Conservation (phyloP, 73 alveolate species). For the Symbiodinium natans region DNA sequence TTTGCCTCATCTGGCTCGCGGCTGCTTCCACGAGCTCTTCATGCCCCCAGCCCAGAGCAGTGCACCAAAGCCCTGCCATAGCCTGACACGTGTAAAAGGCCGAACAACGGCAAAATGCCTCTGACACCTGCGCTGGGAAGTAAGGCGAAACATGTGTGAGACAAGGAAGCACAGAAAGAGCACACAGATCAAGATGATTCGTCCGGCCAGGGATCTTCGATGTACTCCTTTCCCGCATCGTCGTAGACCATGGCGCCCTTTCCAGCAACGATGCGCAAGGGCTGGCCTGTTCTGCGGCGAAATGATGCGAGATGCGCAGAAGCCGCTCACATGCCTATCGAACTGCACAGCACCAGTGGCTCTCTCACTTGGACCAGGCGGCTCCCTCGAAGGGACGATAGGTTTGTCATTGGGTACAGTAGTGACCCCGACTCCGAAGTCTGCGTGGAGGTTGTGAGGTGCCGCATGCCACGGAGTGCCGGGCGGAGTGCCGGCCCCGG, state of each 20-base stretch:
- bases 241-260: neutral
- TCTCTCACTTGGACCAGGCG: neutral
- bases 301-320: too few species aligned
- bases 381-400: neutral
- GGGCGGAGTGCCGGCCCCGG: neutral
- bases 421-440: neutral
- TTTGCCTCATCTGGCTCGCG: neutral
- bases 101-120: too few species aligned
- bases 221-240: neutral
- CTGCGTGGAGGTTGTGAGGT: neutral
- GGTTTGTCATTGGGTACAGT: neutral
- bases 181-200: too few species aligned
- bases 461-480: neutral
- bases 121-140: too few species aligned
- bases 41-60: conserved; percentile 5
- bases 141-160: too few species aligned
- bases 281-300: neutral
- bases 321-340: too few species aligned
- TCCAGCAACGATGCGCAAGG: neutral
- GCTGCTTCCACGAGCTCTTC: conserved; percentile 4
- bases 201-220: neutral
- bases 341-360: too few species aligned
- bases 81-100: neutral
- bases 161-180: too few species aligned
- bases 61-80: conserved; percentile 16